Conservation (phyloP, 305 asterid genomes). For the Fraxinus paxiana region DNA sequence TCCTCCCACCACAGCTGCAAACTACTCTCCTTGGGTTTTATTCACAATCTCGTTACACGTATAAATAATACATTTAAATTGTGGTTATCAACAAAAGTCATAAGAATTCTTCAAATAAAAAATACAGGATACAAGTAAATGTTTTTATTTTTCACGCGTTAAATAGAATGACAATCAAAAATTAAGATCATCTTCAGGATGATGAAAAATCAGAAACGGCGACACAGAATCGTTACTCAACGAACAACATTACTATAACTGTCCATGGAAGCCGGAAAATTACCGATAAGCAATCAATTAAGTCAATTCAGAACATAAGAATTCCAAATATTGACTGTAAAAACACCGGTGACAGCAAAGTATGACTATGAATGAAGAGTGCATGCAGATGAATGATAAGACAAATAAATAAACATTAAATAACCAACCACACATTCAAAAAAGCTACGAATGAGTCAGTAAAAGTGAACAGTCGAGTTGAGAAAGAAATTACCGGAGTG, state of each 20-base stretch:
- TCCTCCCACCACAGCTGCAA: neutral
- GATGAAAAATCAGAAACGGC: neutral
- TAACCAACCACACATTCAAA: neutral
- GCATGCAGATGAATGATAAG: neutral
- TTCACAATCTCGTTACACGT: neutral
- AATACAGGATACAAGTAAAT: neutral
- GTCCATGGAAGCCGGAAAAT: constrained; percentile 8
- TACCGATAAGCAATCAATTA: neutral
- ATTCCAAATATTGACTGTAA: neutral
- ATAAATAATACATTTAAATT: neutral
- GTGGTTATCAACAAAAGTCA: neutral
- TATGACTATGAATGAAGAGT: neutral
- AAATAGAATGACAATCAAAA: neutral
- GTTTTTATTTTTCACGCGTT: neutral
- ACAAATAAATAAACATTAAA: neutral
- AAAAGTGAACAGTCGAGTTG: constrained; percentile 13
- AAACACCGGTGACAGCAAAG: neutral
- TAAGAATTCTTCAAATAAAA: neutral
- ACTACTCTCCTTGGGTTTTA: neutral
- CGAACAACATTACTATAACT: constrained; percentile 1
- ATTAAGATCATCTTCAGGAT: constrained; percentile 6
- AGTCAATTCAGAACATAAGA: neutral
- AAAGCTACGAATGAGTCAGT: neutral
- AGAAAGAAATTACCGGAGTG: constrained; percentile 33
- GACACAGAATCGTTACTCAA: neutral